Base-by-base conservation (phyloP, 805 yeast genomes). In the Ogataea paradorogensis region DNA sequence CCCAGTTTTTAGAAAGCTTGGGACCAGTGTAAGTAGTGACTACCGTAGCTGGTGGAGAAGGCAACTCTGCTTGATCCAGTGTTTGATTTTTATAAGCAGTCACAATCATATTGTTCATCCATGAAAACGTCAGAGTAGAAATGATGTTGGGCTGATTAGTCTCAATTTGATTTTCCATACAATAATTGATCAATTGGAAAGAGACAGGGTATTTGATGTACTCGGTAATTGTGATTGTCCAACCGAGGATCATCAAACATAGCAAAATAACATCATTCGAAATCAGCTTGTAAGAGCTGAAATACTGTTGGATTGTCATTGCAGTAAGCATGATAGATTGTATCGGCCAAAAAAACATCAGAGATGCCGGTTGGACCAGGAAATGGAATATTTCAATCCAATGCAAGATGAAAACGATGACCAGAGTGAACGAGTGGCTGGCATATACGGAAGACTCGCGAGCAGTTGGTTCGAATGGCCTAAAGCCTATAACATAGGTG, bases 21-120 rank as follows among this genome's bases (percentile, higher is more conserved):
- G 59, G 59, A 9, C 64, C 62, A 9, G 66, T 49, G 22, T 56
- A 52, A 5, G 49, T 43, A 2, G 74, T 62, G 13, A 66, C 56
- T 8, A 70, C 58, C 26, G 61, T 53, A 11, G 52, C 44, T 2
- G 74, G 73, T 8, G 74, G 70, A 20, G 63, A 51, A 2, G 75
- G 74, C 40, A 73, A 52, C 33, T 70, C 68, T 7, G 64, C 60
- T 24, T 69, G 66, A 24, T 58, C 61, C 24, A 64, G 39, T 3
- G 58, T 52, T 16, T 56, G 50, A 23, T 65, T 67, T 13, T 49
- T 47, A 33, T 65, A 65, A 1, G 98, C 98, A 38, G 76, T 76
- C 50, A 67, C 75, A 82, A 93, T 87, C 53, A 93, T 66, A 1
- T 75, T 79, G 15, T 88, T 80, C 95, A 93, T 87, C 98, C 99